These are phyloP conservation scores for Rhododendron mucronatum DNA, from an alignment of 148 eudicot genomes.

Conservation along the genomic window DNA sequence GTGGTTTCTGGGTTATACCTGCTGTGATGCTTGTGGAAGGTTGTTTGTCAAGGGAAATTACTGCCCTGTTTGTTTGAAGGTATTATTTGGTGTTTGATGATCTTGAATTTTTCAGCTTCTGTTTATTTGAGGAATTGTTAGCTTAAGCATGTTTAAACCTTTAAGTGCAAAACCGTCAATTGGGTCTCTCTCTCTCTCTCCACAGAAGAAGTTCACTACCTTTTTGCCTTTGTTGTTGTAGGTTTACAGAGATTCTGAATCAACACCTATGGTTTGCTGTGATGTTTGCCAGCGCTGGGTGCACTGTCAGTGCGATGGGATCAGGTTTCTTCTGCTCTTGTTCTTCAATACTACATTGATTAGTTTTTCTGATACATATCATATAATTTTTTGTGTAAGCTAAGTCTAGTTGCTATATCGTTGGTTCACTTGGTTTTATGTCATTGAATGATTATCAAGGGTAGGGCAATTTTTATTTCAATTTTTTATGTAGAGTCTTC, in stretches of 20 bases:
- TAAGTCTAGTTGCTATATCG: background rate
- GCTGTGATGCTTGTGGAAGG: constrained; percentile 99
- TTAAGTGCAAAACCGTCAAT: background rate
- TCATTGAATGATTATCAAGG: background rate
- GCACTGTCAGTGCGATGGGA: constrained; percentile 89
- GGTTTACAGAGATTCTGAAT: constrained; percentile 97
- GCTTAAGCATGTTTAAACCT: background rate
- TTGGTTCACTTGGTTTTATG: background rate
- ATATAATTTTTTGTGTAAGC: background rate
- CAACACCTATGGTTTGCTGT: constrained; percentile 99
- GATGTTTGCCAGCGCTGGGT: constrained; percentile 98
- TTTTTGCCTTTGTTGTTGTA: constrained; percentile 27
- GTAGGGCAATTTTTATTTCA: background rate
- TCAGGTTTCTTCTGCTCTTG: constrained; percentile 48
- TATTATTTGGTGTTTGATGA: constrained; percentile 17
- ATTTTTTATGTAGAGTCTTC: background rate
- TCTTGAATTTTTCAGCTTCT: background rate
- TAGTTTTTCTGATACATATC: background rate
- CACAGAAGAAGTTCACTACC: background rate
- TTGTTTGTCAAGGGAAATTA: constrained; percentile 93
- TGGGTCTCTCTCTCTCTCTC: background rate
- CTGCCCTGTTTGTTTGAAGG: constrained; percentile 97
- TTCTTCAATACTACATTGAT: background rate
- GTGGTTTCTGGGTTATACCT: constrained; percentile 96
- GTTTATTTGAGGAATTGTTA: background rate